These are phyloP conservation scores for Volvox africanus DNA, from an alignment of 139 green algal genomes.

Conservation along the genomic window DNA sequence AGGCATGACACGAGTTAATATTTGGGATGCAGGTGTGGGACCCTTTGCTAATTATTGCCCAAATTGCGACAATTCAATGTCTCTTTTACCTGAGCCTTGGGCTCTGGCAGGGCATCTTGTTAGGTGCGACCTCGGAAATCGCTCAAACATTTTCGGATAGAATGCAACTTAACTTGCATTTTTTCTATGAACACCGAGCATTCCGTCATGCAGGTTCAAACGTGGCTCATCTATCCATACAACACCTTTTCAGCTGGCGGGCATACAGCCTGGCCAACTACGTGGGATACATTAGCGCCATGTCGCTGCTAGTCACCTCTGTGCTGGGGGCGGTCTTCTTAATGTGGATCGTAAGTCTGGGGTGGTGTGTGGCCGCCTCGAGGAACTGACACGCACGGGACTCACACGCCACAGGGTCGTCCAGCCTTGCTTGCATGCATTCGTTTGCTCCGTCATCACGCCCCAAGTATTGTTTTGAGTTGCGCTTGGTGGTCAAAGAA, in stretches of 20 bases:
- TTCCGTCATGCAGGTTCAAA: constrained; percentile 63
- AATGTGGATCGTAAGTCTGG: constrained; percentile 70
- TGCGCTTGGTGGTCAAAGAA: no score
- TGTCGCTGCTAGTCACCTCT: constrained; percentile 70
- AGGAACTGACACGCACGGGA: no score
- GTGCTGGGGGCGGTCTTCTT: constrained; percentile 65
- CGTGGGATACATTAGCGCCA: constrained; percentile 69
- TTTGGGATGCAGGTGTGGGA: constrained; percentile 75
- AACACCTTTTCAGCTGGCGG: constrained; percentile 77
- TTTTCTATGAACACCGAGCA: neutral
- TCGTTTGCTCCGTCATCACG: no score
- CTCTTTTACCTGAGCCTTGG: constrained; percentile 87
- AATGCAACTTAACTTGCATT: neutral
- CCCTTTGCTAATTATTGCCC: constrained; percentile 82
- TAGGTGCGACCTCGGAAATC: constrained; percentile 63
- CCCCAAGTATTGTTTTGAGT: no score
- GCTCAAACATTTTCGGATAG: neutral
- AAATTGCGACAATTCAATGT: constrained; percentile 87
- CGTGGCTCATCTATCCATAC: constrained; percentile 62
- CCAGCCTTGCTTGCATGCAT: no score
- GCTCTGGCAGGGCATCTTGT: constrained; percentile 72
- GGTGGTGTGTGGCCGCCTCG: no score
- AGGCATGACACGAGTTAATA: neutral
- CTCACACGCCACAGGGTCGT: no score
- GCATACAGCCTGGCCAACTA: constrained; percentile 64